These are phyloP conservation scores for Aeschynomene evenia DNA, from an alignment of 306 rosid species.

Conservation along the genomic window DNA sequence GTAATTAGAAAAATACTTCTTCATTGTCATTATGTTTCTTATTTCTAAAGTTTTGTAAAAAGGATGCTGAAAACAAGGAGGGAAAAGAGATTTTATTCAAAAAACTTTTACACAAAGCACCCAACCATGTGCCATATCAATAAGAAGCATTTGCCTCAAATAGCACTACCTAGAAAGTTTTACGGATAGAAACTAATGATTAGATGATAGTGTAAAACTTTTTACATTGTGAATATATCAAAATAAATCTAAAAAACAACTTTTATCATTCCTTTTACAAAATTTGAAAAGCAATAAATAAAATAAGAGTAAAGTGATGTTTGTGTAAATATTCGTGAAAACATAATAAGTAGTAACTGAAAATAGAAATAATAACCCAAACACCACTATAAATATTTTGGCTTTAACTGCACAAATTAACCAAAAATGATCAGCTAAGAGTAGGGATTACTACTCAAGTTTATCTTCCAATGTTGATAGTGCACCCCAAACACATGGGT, in stretches of 20 bases:
- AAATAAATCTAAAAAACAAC: not conserved
- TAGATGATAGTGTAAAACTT: too few species aligned
- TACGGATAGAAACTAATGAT: too few species aligned
- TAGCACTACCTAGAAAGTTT: too few species aligned
- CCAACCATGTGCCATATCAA: too few species aligned
- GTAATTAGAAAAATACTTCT: too few species aligned
- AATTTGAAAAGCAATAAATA: not conserved
- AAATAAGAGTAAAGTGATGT: not conserved
- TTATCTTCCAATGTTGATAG: not conserved
- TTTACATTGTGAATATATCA: too few species aligned
- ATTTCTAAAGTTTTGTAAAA: not conserved
- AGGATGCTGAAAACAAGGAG: not conserved
- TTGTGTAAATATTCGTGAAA: not conserved
- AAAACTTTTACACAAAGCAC: too few species aligned
- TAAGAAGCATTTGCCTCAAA: too few species aligned
- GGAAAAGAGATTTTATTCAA: too few species aligned
- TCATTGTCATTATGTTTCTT: too few species aligned
- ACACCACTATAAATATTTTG: not conserved
- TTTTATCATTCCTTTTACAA: not conserved
- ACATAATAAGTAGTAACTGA: not conserved
- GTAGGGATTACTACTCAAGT: not conserved
- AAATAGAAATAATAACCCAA: not conserved
- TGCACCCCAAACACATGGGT: not conserved
- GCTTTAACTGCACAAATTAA: not conserved
- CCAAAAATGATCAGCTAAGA: not conserved